A percentile compares a stretch with the other conserved stretches of the same genome.
Evolutionary conservation across 495 filamentous ascomycete genomes (phyloP).

Genomic region (Evernia prunastri): DNA sequence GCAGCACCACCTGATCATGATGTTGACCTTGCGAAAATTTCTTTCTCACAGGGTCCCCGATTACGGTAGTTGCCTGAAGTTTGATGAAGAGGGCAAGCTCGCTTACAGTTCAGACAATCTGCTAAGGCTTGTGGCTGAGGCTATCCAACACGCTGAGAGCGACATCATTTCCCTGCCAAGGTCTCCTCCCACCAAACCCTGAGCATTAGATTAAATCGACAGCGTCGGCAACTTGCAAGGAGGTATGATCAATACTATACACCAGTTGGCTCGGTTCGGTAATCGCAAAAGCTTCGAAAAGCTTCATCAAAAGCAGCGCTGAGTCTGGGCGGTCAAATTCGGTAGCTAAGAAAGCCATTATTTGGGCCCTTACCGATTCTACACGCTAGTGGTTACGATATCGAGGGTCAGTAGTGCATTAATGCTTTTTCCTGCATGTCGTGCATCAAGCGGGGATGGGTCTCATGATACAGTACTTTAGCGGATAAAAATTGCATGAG

Average conservation of each 20-base stretch:
- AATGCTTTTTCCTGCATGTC: neutral
- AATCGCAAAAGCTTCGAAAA: neutral
- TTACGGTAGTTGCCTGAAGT: too few species aligned
- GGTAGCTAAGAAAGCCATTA: neutral
- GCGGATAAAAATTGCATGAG: neutral
- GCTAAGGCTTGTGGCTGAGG: neutral
- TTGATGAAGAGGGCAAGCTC: too few species aligned
- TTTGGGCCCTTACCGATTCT: neutral
- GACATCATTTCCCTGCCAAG: constrained; percentile 18
- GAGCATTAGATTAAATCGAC: too few species aligned
- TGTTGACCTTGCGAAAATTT: neutral
- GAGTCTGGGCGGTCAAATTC: neutral
- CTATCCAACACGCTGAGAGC: neutral
- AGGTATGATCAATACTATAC: neutral
- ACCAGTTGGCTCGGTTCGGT: constrained; percentile 6
- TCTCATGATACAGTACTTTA: too few species aligned
- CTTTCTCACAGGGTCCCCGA: neutral
- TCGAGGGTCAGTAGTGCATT: neutral
- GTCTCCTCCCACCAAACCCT: neutral
- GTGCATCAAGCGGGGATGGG: constrained; percentile 12
- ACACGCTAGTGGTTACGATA: neutral
- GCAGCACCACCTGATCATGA: neutral
- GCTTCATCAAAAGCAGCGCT: neutral
- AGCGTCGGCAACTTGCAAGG: too few species aligned
- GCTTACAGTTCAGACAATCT: too few species aligned